A percentile compares a stretch with the other conserved stretches of the same genome.
Conservation (phyloP, 352 stramenopile species). For the Pythium scleroteichum region DNA sequence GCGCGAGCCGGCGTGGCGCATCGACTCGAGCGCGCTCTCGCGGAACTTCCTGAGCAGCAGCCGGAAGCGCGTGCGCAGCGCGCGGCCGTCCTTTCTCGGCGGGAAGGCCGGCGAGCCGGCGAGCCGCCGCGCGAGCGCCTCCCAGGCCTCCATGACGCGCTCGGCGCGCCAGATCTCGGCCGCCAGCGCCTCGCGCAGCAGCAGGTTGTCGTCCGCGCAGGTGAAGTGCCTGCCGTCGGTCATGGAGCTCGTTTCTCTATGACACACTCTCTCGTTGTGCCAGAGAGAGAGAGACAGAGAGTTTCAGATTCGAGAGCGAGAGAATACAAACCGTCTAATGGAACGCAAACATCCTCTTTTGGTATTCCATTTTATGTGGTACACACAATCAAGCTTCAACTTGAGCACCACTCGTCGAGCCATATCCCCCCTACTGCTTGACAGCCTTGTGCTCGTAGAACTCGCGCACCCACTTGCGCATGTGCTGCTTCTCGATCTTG, state of each 20-base stretch:
- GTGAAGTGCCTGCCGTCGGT: slow-evolving; percentile 13
- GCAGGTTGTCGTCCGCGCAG: slow-evolving; percentile 4
- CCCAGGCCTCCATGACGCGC: slow-evolving; percentile 13
- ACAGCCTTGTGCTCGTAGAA: too few species aligned
- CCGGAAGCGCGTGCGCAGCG: slow-evolving; percentile 1
- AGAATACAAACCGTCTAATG: too few species aligned
- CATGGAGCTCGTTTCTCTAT: neutral
- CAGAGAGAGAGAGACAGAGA: too few species aligned
- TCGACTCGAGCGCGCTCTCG: neutral
- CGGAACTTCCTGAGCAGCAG: slow-evolving; percentile 2
- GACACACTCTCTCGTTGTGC: too few species aligned
- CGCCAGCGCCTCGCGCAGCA: slow-evolving; percentile 3
- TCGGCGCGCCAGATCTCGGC: neutral
- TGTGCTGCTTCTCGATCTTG: too few species aligned
- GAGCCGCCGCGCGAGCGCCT: neutral
- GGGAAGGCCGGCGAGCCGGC: neutral
- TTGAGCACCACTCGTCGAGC: too few species aligned
- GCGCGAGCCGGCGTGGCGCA: neutral
- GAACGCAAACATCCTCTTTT: too few species aligned
- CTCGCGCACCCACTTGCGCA: too few species aligned
- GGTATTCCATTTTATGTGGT: too few species aligned
- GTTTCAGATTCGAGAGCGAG: too few species aligned
- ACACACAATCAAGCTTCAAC: too few species aligned
- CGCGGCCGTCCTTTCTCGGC: slow-evolving; percentile 2
- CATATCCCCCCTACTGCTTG: too few species aligned